Conservation (phyloP, 2,329 filamentous ascomycete species). For the Lecanicillium sp. region DNA sequence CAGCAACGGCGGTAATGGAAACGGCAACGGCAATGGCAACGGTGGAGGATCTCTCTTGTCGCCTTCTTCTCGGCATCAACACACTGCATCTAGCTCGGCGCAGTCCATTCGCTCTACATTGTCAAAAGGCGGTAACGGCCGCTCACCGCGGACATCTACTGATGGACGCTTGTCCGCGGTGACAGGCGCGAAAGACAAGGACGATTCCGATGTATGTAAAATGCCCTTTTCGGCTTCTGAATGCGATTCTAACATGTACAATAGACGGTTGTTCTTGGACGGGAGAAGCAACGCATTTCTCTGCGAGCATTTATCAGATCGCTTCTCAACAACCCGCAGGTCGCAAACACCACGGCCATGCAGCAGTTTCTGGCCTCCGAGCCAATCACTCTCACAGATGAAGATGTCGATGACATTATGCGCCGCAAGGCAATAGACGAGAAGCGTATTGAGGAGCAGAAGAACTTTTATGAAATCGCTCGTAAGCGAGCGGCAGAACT, state of each 20-base stretch:
- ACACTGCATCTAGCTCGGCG: conserved; percentile 16
- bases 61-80: conserved; percentile 17
- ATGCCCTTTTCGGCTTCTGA: not conserved
- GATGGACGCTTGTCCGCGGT: conserved; percentile 21
- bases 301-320: conserved; percentile 84
- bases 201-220: conserved; percentile 13
- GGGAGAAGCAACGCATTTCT: conserved; percentile 87
- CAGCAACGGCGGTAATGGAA: conserved; percentile 13
- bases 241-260: conserved; percentile 15
- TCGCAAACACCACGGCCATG: conserved; percentile 76
- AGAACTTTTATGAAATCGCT: conserved; percentile 91
- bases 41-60: conserved; percentile 11
- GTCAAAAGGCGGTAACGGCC: conserved; percentile 16
- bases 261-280: conserved; percentile 57
- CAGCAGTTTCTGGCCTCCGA: conserved; percentile 70
- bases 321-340: conserved; percentile 73
- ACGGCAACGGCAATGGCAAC: no score
- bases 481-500: conserved; percentile 82
- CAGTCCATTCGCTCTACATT: conserved; percentile 23
- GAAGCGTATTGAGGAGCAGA: conserved; percentile 85
- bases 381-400: conserved; percentile 68
- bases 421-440: conserved; percentile 76
- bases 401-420: conserved; percentile 75
- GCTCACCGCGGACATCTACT: conserved; percentile 22
- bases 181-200: not conserved